Percentiles rank a stretch among this genome's conserved stretches.
phyloP scores from a whole-genome alignment of 768 basidiomycete species.

The Tulasnella sp. region DNA sequence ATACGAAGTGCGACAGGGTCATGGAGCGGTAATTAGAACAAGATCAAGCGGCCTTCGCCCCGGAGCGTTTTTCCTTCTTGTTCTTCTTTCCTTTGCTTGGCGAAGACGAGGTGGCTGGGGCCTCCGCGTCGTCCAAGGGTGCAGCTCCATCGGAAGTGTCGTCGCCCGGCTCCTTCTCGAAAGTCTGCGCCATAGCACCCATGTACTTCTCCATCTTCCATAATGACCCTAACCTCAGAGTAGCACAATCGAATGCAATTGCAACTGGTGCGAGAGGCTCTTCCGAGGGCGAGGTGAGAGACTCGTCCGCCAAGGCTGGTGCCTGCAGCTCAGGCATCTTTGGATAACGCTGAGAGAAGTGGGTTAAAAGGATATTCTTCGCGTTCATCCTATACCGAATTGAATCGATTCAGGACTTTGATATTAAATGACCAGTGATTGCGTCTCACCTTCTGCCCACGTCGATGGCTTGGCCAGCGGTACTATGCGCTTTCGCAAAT shows the following conservation, averaged over 20 bases:
- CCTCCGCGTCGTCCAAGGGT: not conserved
- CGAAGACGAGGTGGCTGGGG: slow-evolving; percentile 10
- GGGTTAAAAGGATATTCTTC: slow-evolving; percentile 83
- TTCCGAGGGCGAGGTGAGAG: not conserved
- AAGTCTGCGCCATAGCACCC: slow-evolving; percentile 60
- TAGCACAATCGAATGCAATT: slow-evolving; percentile 80
- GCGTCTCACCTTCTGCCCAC: slow-evolving; percentile 63
- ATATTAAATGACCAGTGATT: not conserved
- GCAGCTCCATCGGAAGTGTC: slow-evolving; percentile 37
- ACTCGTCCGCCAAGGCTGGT: slow-evolving; percentile 21
- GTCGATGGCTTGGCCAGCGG: slow-evolving; percentile 83
- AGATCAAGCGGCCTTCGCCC: not conserved
- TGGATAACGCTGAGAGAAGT: slow-evolving; percentile 94
- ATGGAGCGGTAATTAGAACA: not conserved
- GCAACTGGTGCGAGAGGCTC: slow-evolving; percentile 54
- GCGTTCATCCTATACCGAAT: slow-evolving; percentile 72
- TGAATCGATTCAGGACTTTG: slow-evolving; percentile 6
- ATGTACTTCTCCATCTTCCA: slow-evolving; percentile 84
- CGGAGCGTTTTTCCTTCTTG: slow-evolving; percentile 27
- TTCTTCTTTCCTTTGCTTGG: slow-evolving; percentile 20
- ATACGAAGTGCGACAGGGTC: not conserved
- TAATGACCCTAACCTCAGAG: slow-evolving; percentile 74
- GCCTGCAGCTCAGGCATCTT: slow-evolving; percentile 68
- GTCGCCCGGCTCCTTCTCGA: slow-evolving; percentile 44
- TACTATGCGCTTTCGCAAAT: slow-evolving; percentile 78